Conservation (phyloP, 1,139 yeast species). For the Kazachstania sp. region DNA sequence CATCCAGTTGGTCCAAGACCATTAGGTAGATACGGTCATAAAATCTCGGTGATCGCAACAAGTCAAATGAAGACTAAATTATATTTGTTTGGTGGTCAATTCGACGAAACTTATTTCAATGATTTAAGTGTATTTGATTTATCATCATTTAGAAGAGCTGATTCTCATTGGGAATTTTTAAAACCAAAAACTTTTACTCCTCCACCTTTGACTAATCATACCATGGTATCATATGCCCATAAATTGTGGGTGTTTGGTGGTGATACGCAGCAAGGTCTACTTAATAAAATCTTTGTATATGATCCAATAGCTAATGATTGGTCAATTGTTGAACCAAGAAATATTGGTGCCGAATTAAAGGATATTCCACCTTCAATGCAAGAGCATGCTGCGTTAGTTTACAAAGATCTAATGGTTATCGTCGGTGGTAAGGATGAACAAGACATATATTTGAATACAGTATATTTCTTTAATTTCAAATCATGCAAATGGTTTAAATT, state of each 20-base stretch:
- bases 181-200: slow-evolving; percentile 50
- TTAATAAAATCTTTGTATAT: slow-evolving; percentile 74
- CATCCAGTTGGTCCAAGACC: slow-evolving; percentile 78
- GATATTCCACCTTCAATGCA: slow-evolving; percentile 72
- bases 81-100: slow-evolving; percentile 90
- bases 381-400: slow-evolving; percentile 81
- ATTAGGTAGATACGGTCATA: slow-evolving; percentile 89
- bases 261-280: slow-evolving; percentile 67
- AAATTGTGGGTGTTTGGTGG: slow-evolving; percentile 92
- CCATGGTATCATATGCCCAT: slow-evolving; percentile 74
- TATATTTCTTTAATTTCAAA: slow-evolving; percentile 69
- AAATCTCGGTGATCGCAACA: slow-evolving; percentile 52
- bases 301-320: slow-evolving; percentile 65
- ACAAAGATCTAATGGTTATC: slow-evolving; percentile 71
- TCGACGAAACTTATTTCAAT: slow-evolving; percentile 77
- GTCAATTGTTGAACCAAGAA: slow-evolving; percentile 42
- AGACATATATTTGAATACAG: slow-evolving; percentile 60
- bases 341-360: slow-evolving; percentile 32
- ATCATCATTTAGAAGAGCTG: slow-evolving; percentile 76
- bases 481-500: slow-evolving; percentile 68
- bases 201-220: slow-evolving; percentile 90
- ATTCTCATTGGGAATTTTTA: slow-evolving; percentile 75
- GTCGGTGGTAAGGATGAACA: slow-evolving; percentile 84
- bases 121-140: slow-evolving; percentile 83
- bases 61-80: slow-evolving; percentile 63